Conservation (phyloP, 2,329 filamentous ascomycete species). For the Phialophora expanda region DNA sequence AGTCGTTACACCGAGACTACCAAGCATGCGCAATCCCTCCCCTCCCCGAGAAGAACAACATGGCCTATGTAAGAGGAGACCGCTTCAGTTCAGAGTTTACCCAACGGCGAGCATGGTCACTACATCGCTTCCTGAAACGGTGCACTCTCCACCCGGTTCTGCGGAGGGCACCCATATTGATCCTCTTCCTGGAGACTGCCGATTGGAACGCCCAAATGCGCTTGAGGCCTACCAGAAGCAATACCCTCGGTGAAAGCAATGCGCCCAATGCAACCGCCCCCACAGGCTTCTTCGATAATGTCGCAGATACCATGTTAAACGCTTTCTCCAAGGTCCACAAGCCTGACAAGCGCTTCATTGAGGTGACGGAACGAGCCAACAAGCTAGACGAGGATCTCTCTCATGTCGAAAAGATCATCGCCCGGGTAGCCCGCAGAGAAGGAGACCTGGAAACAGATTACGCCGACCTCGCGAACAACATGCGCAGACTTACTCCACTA, state of each 20-base stretch:
- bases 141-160: slow-evolving; percentile 87
- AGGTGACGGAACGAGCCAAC: slow-evolving; percentile 88
- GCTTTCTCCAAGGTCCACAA: slow-evolving; percentile 97
- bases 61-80: slow-evolving; percentile 97
- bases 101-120: slow-evolving; percentile 80
- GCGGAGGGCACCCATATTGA: slow-evolving; percentile 78
- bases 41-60: slow-evolving; percentile 96
- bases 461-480: slow-evolving; percentile 87
- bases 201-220: slow-evolving; percentile 99
- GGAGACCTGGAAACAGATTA: slow-evolving; percentile 87
- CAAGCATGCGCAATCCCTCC: slow-evolving; percentile 92
- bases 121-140: slow-evolving; percentile 87
- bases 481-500: slow-evolving; percentile 87
- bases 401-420: slow-evolving; percentile 95
- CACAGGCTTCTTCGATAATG: slow-evolving; percentile 86
- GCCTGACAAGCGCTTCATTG: slow-evolving; percentile 90
- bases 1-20: slow-evolving; percentile 83
- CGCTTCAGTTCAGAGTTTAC: slow-evolving; percentile 95
- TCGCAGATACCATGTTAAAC: slow-evolving; percentile 95
- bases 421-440: slow-evolving; percentile 84
- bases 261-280: slow-evolving; percentile 45
- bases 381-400: slow-evolving; percentile 92
- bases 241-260: slow-evolving; percentile 53
- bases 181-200: slow-evolving; percentile 86
- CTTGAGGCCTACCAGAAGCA: slow-evolving; percentile 70